A percentile compares a stretch with the other conserved stretches of the same genome.
phyloP scores from a whole-genome alignment of 2,329 filamentous ascomycete species.

The Pyrenophora tritici-repentis region DNA sequence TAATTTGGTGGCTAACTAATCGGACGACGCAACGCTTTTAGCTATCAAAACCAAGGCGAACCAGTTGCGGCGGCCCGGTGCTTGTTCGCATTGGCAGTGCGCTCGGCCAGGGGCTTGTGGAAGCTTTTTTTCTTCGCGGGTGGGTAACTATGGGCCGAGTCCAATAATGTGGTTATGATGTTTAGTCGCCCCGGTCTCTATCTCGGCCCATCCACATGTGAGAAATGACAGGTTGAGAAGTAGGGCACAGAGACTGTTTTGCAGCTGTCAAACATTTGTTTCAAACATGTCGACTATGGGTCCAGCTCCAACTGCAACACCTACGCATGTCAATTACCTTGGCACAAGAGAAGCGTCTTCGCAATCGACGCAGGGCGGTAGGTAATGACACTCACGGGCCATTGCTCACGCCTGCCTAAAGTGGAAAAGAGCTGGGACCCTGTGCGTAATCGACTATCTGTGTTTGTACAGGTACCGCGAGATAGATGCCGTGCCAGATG shows the following conservation, averaged over 20 bases:
- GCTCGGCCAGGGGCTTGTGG: constrained; percentile 22
- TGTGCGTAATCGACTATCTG: constrained; percentile 12
- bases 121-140: constrained; percentile 19
- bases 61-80: constrained; percentile 3
- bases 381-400: background rate
- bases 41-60: constrained; percentile 1
- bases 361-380: background rate
- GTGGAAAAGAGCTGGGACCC: constrained; percentile 10
- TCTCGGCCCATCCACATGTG: constrained; percentile 3
- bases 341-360: too few relatives aligned
- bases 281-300: too few relatives aligned
- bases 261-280: too few relatives aligned
- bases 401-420: constrained; percentile 19
- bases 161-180: constrained; percentile 7
- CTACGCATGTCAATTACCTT: too few relatives aligned
- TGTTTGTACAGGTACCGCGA: constrained; percentile 12
- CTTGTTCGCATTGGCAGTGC: constrained; percentile 14
- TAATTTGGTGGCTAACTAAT: background rate
- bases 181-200: background rate
- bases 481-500: constrained; percentile 9
- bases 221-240: background rate
- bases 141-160: constrained; percentile 13
- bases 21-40: background rate
- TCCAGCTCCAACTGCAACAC: too few relatives aligned
- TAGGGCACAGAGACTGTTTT: too few relatives aligned